A percentile compares a stretch with the other conserved stretches of the same genome.
phyloP scores from a whole-genome alignment of 2,329 filamentous ascomycete genomes.

The Lasiodiplodia theobromae region DNA sequence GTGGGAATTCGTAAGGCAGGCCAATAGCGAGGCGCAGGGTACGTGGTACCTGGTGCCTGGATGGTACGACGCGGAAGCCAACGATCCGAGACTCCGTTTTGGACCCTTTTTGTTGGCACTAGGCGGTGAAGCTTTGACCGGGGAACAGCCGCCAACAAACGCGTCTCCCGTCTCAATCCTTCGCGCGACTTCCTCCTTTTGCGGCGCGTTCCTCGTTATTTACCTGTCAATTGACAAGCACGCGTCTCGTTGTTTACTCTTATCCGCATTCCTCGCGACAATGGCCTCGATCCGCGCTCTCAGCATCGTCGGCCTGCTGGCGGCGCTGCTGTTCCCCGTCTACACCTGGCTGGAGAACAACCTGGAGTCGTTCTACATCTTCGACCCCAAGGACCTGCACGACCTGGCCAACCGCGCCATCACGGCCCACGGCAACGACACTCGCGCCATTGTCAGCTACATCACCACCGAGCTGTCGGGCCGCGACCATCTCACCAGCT shows the following conservation, averaged over 20 bases:
- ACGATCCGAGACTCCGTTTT: neutral
- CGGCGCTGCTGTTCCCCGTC: slow-evolving; percentile 17
- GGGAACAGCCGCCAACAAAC: neutral
- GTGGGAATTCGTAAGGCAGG: neutral
- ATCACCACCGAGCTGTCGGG: slow-evolving; percentile 72
- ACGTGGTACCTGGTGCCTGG: neutral
- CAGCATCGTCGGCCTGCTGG: slow-evolving; percentile 22
- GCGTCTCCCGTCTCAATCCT: neutral
- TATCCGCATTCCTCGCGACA: neutral
- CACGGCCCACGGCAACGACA: slow-evolving; percentile 76
- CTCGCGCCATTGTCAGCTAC: slow-evolving; percentile 69
- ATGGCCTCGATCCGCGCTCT: slow-evolving; percentile 25
- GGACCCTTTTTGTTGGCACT: neutral
- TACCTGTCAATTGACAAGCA: neutral
- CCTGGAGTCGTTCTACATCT: slow-evolving; percentile 70
- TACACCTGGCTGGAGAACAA: slow-evolving; percentile 31
- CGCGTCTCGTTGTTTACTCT: too few relatives aligned
- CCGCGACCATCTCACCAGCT: slow-evolving; percentile 30
- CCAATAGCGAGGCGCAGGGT: neutral
- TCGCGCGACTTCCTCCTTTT: slow-evolving; percentile 13
- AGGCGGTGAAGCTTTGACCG: neutral
- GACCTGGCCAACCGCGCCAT: slow-evolving; percentile 72
- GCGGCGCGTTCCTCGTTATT: neutral
- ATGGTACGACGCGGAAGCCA: neutral
- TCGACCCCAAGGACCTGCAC: slow-evolving; percentile 72